Evolutionary conservation across 768 basidiomycete species (phyloP), one percentile per base, ranked within the genome.

Genomic region (Kwoniella dendrophila): DNA sequence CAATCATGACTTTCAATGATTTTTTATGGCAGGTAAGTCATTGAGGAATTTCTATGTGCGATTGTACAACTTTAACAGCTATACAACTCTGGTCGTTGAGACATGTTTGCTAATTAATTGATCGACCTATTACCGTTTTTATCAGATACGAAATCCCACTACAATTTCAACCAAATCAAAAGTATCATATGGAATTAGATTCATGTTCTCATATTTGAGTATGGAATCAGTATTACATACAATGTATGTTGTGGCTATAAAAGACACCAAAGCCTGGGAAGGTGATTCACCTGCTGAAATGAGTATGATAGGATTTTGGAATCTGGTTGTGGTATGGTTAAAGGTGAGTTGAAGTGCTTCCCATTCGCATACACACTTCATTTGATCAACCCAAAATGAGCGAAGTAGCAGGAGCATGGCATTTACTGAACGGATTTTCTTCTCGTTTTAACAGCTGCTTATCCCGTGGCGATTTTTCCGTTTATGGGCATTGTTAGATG

Each of bases 401-500:
- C n/a, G n/a, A n/a, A n/a, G n/a, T n/a, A n/a, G n/a, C n/a, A n/a
- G n/a, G n/a, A n/a, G n/a, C n/a, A n/a, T n/a, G n/a, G n/a, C n/a
- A n/a, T n/a, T n/a, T n/a, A n/a, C n/a, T n/a, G n/a, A n/a, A n/a
- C n/a, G n/a, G n/a, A n/a, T n/a, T n/a, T 18, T 11, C 16, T 12
- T 51, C 4, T 6, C 51, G 8, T 16, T 36, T 36, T 36, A 8
- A 10, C 69, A 97, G 94, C 85, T 97, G 22, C 82, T 97, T 41
- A 85, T 97, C 22, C 90, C 93, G 0, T 97, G 95, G 95, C 85
- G 95, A 11, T 96, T 96, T 82, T 98, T 97, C 82, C 89, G 94
- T 1, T 80, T 96, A 20, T 97, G 94, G 92, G 88, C 94, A 2
- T 81, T 98, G 22, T 77, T 85, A 5, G 90, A 92, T 70, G 90